Percentiles rank a stretch among this genome's conserved stretches.
These are phyloP conservation scores for Fusarium gaditjirri DNA, from an alignment of 2,329 filamentous ascomycete genomes.

Conservation along the genomic window DNA sequence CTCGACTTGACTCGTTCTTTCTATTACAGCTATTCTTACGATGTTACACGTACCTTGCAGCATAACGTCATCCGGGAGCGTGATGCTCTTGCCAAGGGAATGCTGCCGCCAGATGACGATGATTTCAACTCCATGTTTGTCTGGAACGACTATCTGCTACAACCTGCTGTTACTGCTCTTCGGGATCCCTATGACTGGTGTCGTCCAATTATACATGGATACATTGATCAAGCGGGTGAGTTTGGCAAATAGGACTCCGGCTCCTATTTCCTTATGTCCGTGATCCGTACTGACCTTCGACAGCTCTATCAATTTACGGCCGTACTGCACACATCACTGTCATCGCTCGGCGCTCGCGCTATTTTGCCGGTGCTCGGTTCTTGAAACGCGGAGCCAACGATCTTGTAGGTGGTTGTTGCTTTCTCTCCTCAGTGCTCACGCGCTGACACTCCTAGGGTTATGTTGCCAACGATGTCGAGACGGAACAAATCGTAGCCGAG, in stretches of 20 bases:
- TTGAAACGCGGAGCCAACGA: conserved; percentile 96
- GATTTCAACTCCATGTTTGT: conserved; percentile 96
- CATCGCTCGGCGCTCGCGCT: conserved; percentile 89
- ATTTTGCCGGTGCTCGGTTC: conserved; percentile 94
- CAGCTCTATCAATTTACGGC: conserved; percentile 83
- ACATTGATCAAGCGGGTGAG: conserved; percentile 84
- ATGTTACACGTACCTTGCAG: conserved; percentile 91
- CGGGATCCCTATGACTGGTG: conserved; percentile 95
- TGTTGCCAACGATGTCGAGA: conserved; percentile 98
- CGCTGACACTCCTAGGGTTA: conserved; percentile 68
- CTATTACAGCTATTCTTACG: conserved; percentile 98
- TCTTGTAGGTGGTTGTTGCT: conserved; percentile 55
- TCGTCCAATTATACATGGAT: conserved; percentile 93
- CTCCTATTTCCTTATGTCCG: background rate
- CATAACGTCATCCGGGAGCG: conserved; percentile 90
- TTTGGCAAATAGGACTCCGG: background rate
- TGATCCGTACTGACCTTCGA: background rate
- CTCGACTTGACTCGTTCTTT: conserved; percentile 91
- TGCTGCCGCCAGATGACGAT: conserved; percentile 65
- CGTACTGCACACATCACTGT: conserved; percentile 91
- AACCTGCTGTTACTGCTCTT: conserved; percentile 75
- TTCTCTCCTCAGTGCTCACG: background rate
- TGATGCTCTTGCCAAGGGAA: conserved; percentile 72
- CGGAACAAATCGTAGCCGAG: conserved; percentile 97
- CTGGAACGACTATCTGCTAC: conserved; percentile 92